Evolutionary conservation across 169 alveolate species (phyloP), one percentile per base, ranked within the genome.

Genomic region (Plasmodium vinckei): DNA sequence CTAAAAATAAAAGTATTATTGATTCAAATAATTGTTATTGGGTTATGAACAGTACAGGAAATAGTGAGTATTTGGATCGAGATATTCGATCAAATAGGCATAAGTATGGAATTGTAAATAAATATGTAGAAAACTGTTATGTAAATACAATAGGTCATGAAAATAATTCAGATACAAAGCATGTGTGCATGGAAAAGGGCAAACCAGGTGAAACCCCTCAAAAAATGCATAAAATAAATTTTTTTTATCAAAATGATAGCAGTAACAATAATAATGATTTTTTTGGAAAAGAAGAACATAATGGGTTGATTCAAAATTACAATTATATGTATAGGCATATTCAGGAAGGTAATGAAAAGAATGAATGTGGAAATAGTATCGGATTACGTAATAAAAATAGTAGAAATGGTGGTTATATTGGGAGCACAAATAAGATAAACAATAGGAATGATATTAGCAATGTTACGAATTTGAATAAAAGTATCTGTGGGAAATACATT

Each of bases 221-320:
- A 33, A 82, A 67, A 65, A 56, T 82, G 71, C 82, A 82, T 70
- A 82, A 82, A 61, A 70, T 44, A 21, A 46, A 82, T 53, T 82
- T 82, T 46, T 67, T 82, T 82, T 49, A 68, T 49, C 25, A 49
- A 27, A 53, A 56, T 25, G 64, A 60, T 21, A 42, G 25, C 15
- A 67, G 51, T 49, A 82, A 60, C 33, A 54, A 47, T 4, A 33
- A 33, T 33, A 5, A 1, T 33, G 7, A 33, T 33, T 33, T 33
- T 33, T 33, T 33, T 6, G 42, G 5, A 33, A 33, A 33, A 0
- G 42, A 33, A 1, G 42, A 33, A 33, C 42, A 33, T 6, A 33
- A 33, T n/a, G 39, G 9, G 23, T 44, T 67, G 19, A 53, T 53
- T 47, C 39, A 23, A 25, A 77, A 77, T 9, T 42, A 23, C 17